Conservation (phyloP, 2,329 filamentous ascomycete genomes). For the Cladosporium sp. region DNA sequence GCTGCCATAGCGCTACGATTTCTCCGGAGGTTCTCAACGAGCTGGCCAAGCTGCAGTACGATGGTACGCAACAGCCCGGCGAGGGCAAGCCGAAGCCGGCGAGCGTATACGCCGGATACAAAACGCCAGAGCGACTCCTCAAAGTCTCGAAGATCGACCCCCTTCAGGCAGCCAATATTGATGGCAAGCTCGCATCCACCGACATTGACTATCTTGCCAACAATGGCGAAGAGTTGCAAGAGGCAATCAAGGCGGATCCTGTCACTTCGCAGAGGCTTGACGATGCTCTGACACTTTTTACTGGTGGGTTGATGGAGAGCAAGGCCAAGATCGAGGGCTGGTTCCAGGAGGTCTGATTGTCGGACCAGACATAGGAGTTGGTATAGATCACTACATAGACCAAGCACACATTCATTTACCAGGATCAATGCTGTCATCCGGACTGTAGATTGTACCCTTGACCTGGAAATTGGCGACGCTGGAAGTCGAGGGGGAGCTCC, state of each 20-base stretch:
- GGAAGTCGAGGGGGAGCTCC: neutral
- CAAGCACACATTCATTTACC: slow-evolving; percentile 11
- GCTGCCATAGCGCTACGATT: slow-evolving; percentile 61
- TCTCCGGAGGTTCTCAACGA: slow-evolving; percentile 52
- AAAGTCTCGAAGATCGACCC: slow-evolving; percentile 25
- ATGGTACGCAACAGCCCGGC: slow-evolving; percentile 23
- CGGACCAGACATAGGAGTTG: neutral
- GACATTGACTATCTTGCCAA: slow-evolving; percentile 26
- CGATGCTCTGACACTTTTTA: slow-evolving; percentile 25
- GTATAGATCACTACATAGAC: neutral
- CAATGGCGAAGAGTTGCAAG: slow-evolving; percentile 23
- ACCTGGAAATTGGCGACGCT: neutral
- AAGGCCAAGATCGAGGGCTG: slow-evolving; percentile 25
- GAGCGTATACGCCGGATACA: slow-evolving; percentile 21
- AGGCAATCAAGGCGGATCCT: slow-evolving; percentile 24
- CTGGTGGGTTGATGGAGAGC: slow-evolving; percentile 25
- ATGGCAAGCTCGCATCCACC: slow-evolving; percentile 20
- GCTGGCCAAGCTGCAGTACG: slow-evolving; percentile 27
- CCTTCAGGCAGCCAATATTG: slow-evolving; percentile 15
- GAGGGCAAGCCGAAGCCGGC: slow-evolving; percentile 24
- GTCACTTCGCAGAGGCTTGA: slow-evolving; percentile 24
- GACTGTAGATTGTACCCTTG: neutral
- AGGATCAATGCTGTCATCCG: neutral
- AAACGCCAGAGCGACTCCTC: slow-evolving; percentile 21
- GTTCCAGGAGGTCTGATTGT: slow-evolving; percentile 18